A percentile compares a stretch with the other conserved stretches of the same genome.
Evolutionary conservation across 2,329 filamentous ascomycete genomes (phyloP).

Genomic region (Claviceps purpurea): DNA sequence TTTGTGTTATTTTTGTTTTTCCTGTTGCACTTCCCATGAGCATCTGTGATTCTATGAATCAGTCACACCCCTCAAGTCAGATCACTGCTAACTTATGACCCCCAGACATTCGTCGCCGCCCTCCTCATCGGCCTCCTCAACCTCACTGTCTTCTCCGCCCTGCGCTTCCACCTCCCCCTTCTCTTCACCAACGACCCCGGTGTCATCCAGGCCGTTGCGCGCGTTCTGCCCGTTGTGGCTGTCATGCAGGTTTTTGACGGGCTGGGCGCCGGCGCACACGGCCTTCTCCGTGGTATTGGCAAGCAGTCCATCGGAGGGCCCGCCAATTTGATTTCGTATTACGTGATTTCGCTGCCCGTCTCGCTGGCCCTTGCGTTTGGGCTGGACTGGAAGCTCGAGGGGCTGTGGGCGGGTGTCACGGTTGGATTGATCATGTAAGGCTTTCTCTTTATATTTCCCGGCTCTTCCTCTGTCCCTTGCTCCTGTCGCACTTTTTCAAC

Average conservation of each 20-base stretch:
- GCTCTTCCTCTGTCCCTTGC: not conserved
- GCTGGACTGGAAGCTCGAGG: conserved; percentile 60
- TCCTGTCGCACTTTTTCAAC: not conserved
- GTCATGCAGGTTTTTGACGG: conserved; percentile 86
- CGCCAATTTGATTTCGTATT: conserved; percentile 77
- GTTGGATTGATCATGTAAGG: conserved; percentile 53
- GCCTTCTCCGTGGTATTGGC: conserved; percentile 74
- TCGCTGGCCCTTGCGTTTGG: conserved; percentile 69
- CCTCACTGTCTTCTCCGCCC: conserved; percentile 49
- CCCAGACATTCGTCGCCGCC: conserved; percentile 45
- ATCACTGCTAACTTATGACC: not conserved
- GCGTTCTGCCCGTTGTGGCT: conserved; percentile 66
- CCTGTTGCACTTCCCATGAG: no score
- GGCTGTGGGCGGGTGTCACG: conserved; percentile 70
- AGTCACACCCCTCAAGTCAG: no score
- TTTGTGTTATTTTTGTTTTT: no score
- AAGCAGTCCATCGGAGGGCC: conserved; percentile 84
- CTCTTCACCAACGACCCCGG: conserved; percentile 65
- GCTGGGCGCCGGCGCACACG: conserved; percentile 65
- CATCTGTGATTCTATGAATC: no score
- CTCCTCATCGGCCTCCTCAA: conserved; percentile 68
- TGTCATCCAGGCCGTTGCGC: conserved; percentile 54
- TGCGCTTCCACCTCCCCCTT: conserved; percentile 61
- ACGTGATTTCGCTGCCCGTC: conserved; percentile 71
- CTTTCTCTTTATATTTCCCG: not conserved